phyloP scores from a whole-genome alignment of 2,329 filamentous ascomycete species.

The Alternaria triticimaculans region DNA sequence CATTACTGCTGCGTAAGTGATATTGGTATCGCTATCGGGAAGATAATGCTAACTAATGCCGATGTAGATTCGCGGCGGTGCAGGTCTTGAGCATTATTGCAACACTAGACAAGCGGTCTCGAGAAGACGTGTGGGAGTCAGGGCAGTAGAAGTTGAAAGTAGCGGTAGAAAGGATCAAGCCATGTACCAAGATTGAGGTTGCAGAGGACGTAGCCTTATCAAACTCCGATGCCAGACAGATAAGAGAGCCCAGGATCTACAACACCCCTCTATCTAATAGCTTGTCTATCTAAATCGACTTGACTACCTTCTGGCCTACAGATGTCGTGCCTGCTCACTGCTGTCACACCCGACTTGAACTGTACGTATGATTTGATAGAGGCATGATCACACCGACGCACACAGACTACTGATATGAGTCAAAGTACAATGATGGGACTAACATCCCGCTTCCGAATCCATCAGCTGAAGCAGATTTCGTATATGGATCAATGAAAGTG shows the following conservation, averaged over 20 bases:
- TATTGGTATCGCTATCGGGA: no score
- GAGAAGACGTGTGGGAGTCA: no score
- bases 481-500: neutral
- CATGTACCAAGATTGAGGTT: neutral
- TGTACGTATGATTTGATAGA: neutral
- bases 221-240: neutral
- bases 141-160: no score
- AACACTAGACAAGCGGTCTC: no score
- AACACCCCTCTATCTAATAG: neutral
- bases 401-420: neutral
- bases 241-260: neutral
- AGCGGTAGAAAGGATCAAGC: no score
- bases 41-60: no score
- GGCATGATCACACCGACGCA: neutral
- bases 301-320: neutral
- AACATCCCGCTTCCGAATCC: neutral
- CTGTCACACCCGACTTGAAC: neutral
- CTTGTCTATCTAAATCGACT: rapidly evolving
- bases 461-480: neutral
- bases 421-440: neutral
- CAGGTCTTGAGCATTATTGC: no score
- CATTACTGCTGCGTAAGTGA: no score
- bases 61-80: no score
- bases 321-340: neutral
- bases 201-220: neutral